These are phyloP conservation scores for Fusarium setosum DNA, from an alignment of 2,329 filamentous ascomycete species.

Conservation along the genomic window DNA sequence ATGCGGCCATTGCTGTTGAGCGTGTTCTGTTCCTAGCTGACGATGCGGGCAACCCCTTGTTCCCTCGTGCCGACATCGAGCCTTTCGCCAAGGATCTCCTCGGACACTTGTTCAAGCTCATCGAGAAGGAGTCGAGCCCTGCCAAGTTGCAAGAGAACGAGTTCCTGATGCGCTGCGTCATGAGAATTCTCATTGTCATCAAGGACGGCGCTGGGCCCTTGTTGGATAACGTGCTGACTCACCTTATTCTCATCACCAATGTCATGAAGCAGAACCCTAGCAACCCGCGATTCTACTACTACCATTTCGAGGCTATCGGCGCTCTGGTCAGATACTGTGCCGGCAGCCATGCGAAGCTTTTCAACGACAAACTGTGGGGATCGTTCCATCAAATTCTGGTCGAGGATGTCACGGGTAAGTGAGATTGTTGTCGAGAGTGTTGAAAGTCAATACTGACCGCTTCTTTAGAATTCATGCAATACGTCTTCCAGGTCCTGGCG, in stretches of 20 bases:
- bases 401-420: slow-evolving; percentile 81
- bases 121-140: slow-evolving; percentile 85
- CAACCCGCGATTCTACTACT: slow-evolving; percentile 98
- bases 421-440: background rate
- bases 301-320: slow-evolving; percentile 94
- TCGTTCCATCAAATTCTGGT: slow-evolving; percentile 85
- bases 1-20: slow-evolving; percentile 96
- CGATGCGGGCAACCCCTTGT: slow-evolving; percentile 79
- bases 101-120: slow-evolving; percentile 89
- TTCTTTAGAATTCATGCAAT: slow-evolving; percentile 86
- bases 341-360: slow-evolving; percentile 72
- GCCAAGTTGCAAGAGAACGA: slow-evolving; percentile 99
- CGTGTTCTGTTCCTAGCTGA: slow-evolving; percentile 87
- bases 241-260: slow-evolving; percentile 89
- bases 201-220: slow-evolving; percentile 82
- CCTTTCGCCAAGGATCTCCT: slow-evolving; percentile 88
- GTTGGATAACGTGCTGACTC: slow-evolving; percentile 81
- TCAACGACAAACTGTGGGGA: slow-evolving; percentile 84
- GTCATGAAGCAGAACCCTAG: slow-evolving; percentile 95
- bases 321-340: slow-evolving; percentile 82
- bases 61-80: slow-evolving; percentile 81
- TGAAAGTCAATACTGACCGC: slow-evolving; percentile 44
- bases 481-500: slow-evolving; percentile 95
- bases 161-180: slow-evolving; percentile 98
- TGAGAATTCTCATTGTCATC: slow-evolving; percentile 96